Base-by-base conservation (phyloP, 257 asterid species). In the Nicotiana obtusifolia region DNA sequence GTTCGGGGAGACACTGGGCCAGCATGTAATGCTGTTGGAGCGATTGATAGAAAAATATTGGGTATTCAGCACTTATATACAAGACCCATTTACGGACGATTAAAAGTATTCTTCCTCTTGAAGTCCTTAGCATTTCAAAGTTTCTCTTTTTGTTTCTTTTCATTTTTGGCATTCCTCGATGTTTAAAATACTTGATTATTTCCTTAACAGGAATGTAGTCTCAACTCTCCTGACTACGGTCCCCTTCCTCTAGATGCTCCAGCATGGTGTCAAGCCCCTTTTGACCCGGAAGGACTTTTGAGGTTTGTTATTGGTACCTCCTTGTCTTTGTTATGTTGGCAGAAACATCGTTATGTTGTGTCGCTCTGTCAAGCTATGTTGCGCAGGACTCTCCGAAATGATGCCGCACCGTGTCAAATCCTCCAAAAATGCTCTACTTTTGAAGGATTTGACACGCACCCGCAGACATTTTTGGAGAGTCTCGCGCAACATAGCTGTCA, bases 241-340 rank as follows among this genome's bases (percentile, higher is more conserved):
- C 92, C 93, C 22, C 95, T 87, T 73, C 97, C 97, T 28, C 87
- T 85, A 49, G 85, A 84, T 84, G 91, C 95, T 86, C 95, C 97
- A 57, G 87, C 93, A 37, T 92, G 97, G 97, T 92, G 97, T 76
- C 91, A 76, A 82, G 93, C 95, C 76, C 95, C 97, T 64, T 92
- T 91, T 10, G 95, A 92, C 61, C 97, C 97, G 9, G 97, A 92
- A 89, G 97, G 97, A 67, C 81, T 89, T 59, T 83, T 92, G 84
- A 92, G 97, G 97, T 92, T 81, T 87, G 76, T 83, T 69, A 64
- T 52, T 84, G 61, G 33, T 71, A 65, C 76, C 19, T 69, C 66
- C 68, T 78, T 60, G 33, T 59, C 15, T 26, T 64, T 80, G 44
- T 53, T 9, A 65, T 54, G 28, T 62, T 26, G 64, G 22, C 60